A percentile compares a stretch with the other conserved stretches of the same genome.
Conservation (phyloP, 2,329 filamentous ascomycete species). For the Pyrenophora seminiperda region DNA sequence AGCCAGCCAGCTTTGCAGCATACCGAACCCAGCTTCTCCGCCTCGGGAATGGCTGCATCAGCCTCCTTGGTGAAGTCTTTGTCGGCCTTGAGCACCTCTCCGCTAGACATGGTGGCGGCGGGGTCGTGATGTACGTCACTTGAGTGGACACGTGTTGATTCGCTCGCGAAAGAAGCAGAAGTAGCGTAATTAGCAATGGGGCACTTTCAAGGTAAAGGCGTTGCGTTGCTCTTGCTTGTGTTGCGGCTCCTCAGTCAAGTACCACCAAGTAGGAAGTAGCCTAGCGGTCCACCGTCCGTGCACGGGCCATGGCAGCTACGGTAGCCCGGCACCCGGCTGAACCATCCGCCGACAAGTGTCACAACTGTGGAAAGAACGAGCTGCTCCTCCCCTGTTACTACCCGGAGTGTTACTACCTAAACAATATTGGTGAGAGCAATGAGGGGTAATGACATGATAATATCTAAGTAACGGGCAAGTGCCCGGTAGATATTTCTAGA, state of each 20-base stretch:
- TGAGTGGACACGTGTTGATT: not conserved
- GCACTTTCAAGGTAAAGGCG: not conserved
- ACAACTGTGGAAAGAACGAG: no score
- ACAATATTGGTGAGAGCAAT: no score
- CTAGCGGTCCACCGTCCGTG: slow-evolving; percentile 15
- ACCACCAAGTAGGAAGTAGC: no score
- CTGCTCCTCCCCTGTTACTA: no score
- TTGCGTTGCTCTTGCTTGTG: slow-evolving; percentile 18
- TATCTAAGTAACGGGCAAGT: no score
- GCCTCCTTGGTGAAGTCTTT: slow-evolving; percentile 99
- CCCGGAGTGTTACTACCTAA: no score
- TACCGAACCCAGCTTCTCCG: slow-evolving; percentile 87
- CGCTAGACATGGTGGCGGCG: slow-evolving; percentile 72
- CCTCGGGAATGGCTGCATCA: slow-evolving; percentile 88
- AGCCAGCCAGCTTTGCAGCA: slow-evolving; percentile 15
- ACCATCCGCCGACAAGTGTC: slow-evolving; percentile 21
- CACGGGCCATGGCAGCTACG: slow-evolving; percentile 13
- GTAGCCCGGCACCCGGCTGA: slow-evolving; percentile 15
- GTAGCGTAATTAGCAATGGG: not conserved
- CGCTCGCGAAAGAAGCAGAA: slow-evolving; percentile 1
- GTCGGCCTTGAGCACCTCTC: slow-evolving; percentile 82
- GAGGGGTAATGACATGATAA: no score
- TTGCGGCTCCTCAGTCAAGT: slow-evolving; percentile 23
- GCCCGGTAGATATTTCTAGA: no score
- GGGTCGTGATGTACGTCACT: slow-evolving; percentile 20